phyloP scores from a whole-genome alignment of 768 basidiomycete genomes.

The Antrodiella citrinella region DNA sequence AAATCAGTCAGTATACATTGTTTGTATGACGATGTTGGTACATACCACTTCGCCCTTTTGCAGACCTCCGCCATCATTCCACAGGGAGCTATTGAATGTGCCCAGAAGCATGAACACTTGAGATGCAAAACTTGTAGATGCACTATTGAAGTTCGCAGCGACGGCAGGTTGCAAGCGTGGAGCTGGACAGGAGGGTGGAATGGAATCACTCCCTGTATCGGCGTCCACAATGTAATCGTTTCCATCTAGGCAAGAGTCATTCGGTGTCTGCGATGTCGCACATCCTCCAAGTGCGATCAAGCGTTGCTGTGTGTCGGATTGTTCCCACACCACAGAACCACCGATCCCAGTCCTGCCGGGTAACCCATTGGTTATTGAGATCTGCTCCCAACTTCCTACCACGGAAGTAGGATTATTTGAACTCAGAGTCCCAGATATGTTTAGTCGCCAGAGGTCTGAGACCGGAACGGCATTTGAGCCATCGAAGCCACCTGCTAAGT shows the following conservation, averaged over 20 bases:
- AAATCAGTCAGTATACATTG: neutral
- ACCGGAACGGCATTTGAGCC: constrained; percentile 36
- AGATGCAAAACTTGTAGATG: constrained; percentile 46
- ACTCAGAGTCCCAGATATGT: constrained; percentile 63
- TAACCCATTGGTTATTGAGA: constrained; percentile 28
- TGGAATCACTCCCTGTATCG: constrained; percentile 25
- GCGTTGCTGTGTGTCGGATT: constrained; percentile 4
- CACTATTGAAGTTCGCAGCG: constrained; percentile 49
- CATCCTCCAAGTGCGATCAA: constrained; percentile 61
- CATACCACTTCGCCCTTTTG: constrained; percentile 68
- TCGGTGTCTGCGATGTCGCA: constrained; percentile 24
- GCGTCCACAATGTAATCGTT: constrained; percentile 50
- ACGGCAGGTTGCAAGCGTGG: constrained; percentile 52
- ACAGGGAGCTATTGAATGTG: constrained; percentile 50
- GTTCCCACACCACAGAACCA: constrained; percentile 44
- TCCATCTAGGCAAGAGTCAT: constrained; percentile 46
- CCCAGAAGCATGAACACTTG: constrained; percentile 70
- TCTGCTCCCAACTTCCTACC: constrained; percentile 51
- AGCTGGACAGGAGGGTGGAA: constrained; percentile 50
- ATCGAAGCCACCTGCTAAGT: constrained; percentile 63
- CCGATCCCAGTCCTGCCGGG: constrained; percentile 42
- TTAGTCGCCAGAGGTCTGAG: constrained; percentile 65
- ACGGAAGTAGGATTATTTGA: constrained; percentile 51
- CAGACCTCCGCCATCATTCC: constrained; percentile 59
- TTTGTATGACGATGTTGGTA: neutral